Evolutionary conservation across 225 moss, liverwort and hornwort species (phyloP).

Genomic region (Anthoceros angustus): DNA sequence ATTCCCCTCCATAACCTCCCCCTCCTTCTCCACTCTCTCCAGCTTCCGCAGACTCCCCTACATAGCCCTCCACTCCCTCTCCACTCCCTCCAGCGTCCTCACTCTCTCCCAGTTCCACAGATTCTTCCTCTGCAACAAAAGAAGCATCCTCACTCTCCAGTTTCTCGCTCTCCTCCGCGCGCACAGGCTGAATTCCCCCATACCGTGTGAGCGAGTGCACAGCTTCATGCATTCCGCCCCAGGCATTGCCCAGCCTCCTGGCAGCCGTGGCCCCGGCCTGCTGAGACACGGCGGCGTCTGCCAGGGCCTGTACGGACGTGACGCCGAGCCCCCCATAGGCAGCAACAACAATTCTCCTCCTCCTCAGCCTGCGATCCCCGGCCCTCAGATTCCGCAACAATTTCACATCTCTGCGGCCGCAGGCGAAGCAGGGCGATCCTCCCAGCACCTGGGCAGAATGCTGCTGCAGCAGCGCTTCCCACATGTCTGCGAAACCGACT

Average conservation of each 20-base stretch:
- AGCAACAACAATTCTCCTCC: too few relatives aligned
- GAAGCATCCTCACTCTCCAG: background rate
- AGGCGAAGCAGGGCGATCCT: background rate
- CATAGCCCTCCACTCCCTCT: too few relatives aligned
- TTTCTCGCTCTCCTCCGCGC: background rate
- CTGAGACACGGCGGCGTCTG: background rate
- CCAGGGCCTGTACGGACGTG: background rate
- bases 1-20: background rate
- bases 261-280: too few relatives aligned
- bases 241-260: too few relatives aligned
- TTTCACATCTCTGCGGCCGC: background rate
- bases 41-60: background rate
- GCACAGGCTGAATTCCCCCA: background rate
- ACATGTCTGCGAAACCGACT: background rate
- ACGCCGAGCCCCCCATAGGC: too few relatives aligned
- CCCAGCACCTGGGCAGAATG: constrained; percentile 1
- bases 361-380: too few relatives aligned
- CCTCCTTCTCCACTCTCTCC: background rate
- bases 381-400: background rate
- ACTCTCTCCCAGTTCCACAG: background rate
- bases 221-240: background rate
- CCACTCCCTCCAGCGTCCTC: background rate
- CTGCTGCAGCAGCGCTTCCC: constrained; percentile 3
- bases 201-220: background rate
- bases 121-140: background rate